Conservation (phyloP, 208 protist genomes). For the Jaenimonas drosophilae region DNA sequence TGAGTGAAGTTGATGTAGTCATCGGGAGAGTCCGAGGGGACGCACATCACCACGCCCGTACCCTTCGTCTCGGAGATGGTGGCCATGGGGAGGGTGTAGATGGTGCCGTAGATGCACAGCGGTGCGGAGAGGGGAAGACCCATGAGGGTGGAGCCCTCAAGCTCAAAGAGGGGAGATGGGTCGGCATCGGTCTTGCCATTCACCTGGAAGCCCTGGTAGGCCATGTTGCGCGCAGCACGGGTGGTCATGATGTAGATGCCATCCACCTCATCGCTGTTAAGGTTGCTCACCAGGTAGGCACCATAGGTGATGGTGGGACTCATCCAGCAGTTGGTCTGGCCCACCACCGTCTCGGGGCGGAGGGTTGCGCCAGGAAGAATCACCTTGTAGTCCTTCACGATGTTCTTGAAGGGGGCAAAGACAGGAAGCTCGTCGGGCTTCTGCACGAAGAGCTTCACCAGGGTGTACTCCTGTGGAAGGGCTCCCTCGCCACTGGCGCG, state of each 20-base stretch:
- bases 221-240: constrained; percentile 92
- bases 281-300: constrained; percentile 86
- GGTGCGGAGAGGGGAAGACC: constrained; percentile 93
- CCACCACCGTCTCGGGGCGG: constrained; percentile 99
- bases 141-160: constrained; percentile 92
- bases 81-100: constrained; percentile 98
- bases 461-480: constrained; percentile 96
- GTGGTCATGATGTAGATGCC: constrained; percentile 95
- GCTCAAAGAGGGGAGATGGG: constrained; percentile 64
- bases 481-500: constrained; percentile 96
- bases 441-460: constrained; percentile 95
- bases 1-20: constrained; percentile 98
- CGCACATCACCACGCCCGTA: constrained; percentile 98
- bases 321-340: constrained; percentile 99
- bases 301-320: constrained; percentile 94
- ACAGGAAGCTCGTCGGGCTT: constrained; percentile 60
- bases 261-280: constrained; percentile 35
- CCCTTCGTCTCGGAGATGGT: constrained; percentile 97
- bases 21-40: constrained; percentile 98
- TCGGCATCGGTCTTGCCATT: constrained; percentile 74
- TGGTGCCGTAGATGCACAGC: constrained; percentile 53
- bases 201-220: constrained; percentile 93
- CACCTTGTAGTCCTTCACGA: constrained; percentile 73
- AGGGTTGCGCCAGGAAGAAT: constrained; percentile 98
- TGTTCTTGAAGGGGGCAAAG: constrained; percentile 46